Percentiles rank a stretch among this genome's conserved stretches.
phyloP scores from a whole-genome alignment of 164 flowering plant genomes.

The Macadamia tetraphylla region DNA sequence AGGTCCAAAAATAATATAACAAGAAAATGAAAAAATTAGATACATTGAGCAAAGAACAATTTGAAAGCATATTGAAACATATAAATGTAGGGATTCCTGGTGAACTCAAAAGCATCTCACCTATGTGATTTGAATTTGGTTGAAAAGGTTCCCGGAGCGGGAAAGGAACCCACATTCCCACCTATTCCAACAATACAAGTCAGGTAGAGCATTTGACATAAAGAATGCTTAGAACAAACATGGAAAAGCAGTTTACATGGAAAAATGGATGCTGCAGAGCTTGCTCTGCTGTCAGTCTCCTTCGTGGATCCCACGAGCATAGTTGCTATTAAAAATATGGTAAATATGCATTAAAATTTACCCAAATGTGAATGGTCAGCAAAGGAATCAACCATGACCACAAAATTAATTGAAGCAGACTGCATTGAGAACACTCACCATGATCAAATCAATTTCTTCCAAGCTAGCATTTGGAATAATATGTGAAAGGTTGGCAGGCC shows the following conservation, averaged over 20 bases:
- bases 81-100: neutral
- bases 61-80: neutral
- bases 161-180: slow-evolving; percentile 41
- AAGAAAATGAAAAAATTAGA: too few species aligned
- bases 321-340: slow-evolving; percentile 36
- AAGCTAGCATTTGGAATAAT: slow-evolving; percentile 67
- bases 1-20: slow-evolving; percentile 1
- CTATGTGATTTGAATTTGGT: slow-evolving; percentile 29
- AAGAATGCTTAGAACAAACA: slow-evolving; percentile 6
- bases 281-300: slow-evolving; percentile 77
- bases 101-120: slow-evolving; percentile 24
- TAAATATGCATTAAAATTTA: slow-evolving; percentile 5
- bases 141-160: slow-evolving; percentile 47
- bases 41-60: too few species aligned
- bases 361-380: neutral
- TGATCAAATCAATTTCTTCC: slow-evolving; percentile 72
- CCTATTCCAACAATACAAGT: slow-evolving; percentile 31
- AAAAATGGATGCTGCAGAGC: slow-evolving; percentile 77
- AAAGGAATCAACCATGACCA: neutral
- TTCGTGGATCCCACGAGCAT: slow-evolving; percentile 76
- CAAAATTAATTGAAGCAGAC: neutral
- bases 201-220: slow-evolving; percentile 7
- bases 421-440: slow-evolving; percentile 32
- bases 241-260: slow-evolving; percentile 37
- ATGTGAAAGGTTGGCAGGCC: slow-evolving; percentile 53